Base-by-base conservation (phyloP, 805 yeast genomes). In the Yamadazyma paraphyllophila region DNA sequence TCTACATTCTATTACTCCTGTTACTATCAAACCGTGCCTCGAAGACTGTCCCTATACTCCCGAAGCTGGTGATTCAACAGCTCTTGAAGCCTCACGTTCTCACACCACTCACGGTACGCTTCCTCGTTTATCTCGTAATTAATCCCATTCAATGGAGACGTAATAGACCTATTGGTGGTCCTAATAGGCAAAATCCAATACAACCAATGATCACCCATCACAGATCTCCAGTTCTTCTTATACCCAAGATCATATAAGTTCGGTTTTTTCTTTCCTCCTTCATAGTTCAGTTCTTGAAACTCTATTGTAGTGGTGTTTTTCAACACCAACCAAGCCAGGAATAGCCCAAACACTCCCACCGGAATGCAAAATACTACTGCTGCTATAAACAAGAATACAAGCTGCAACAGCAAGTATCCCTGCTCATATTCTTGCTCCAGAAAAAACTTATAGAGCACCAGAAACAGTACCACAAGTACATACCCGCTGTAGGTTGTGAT, bases 261-360 rank as follows among this genome's bases (percentile, higher is more conserved):
- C 1, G 85, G 89, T 6, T 74, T 51, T 58, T 66, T 15, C 35
- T 26, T 24, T 37, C 43, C 24, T 20, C 24, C 24, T 20, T 20
- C 24, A 6, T 20, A 40, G 55, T 24, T 48, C 26, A 60, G 65
- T 34, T 83, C 88, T 57, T 79, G 82, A 48, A 82, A 69, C 65
- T 94, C 99, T 20, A 92, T 75, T 0, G 98, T 92, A 3, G 97
- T 91, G 48, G 71, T 67, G 66, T 92, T 92, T 9, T 61, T 64
- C 15, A 81, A 50, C 7, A 88, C 62, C 54, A 88, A 77, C 54
- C 78, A 87, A 2, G 79, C 48, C 42, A 82, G 75, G 54, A 85
- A 83, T 1, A 66, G 71, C 0, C 78, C 61, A 60, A 92, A 87
- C 11, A 55, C 49, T 5, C 62, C 59, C 11, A 69, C 56, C n/a